These are phyloP conservation scores for Alternaria solani DNA, from an alignment of 2,329 filamentous ascomycete genomes.

Conservation along the genomic window DNA sequence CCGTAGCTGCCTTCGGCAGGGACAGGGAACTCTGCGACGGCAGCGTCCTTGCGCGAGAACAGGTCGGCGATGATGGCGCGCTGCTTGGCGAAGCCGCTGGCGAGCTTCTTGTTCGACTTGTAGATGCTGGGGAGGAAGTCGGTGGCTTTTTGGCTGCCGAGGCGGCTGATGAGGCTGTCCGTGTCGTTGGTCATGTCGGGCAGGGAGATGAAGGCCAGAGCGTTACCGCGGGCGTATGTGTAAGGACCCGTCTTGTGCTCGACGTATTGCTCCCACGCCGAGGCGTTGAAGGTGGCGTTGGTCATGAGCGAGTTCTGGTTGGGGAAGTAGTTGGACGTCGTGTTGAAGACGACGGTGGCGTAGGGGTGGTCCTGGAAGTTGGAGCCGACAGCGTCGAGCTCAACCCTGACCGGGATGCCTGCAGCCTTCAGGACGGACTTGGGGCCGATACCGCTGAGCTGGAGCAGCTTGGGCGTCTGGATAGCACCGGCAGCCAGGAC, in stretches of 20 bases:
- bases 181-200: conserved; percentile 31
- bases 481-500: conserved; percentile 66
- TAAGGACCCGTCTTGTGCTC: conserved; percentile 44
- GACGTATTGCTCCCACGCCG: conserved; percentile 42
- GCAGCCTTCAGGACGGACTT: conserved; percentile 39
- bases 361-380: conserved; percentile 48
- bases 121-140: conserved; percentile 36
- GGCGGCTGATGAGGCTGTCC: conserved; percentile 8
- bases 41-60: conserved; percentile 33
- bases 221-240: conserved; percentile 35
- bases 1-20: conserved; percentile 48
- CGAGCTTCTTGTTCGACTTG: conserved; percentile 29
- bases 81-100: conserved; percentile 34
- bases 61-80: conserved; percentile 31
- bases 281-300: conserved; percentile 45
- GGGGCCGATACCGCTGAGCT: conserved; percentile 45
- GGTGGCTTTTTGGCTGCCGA: conserved; percentile 22
- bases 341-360: conserved; percentile 34
- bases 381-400: conserved; percentile 42
- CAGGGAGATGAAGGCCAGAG: conserved; percentile 36
- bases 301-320: conserved; percentile 31
- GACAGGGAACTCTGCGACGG: conserved; percentile 38
- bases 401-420: conserved; percentile 36
- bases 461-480: conserved; percentile 64
- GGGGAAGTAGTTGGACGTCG: conserved; percentile 32